A percentile compares a stretch with the other conserved stretches of the same genome.
Conservation (phyloP, 2,329 filamentous ascomycete species). For the Microdochium trichocladiopsis region DNA sequence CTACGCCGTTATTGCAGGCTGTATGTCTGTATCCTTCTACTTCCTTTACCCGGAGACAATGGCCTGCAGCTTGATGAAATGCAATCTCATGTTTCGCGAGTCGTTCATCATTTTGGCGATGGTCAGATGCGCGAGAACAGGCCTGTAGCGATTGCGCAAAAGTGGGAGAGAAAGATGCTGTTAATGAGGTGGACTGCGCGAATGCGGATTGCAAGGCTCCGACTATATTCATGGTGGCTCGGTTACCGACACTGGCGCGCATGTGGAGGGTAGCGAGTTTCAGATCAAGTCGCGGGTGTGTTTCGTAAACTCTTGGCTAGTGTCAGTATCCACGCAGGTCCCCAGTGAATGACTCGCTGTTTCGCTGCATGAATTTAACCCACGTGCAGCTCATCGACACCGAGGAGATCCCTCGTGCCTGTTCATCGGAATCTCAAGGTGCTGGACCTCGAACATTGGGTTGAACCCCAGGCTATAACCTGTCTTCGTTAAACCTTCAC, state of each 20-base stretch:
- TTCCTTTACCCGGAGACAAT: background rate
- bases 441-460: background rate
- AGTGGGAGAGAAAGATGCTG: background rate
- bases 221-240: background rate
- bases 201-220: too few relatives aligned
- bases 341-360: background rate
- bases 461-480: background rate
- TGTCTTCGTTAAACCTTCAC: background rate
- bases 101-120: background rate
- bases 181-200: background rate
- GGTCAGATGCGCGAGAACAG: background rate
- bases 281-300: background rate
- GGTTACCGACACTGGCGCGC: background rate
- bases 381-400: background rate
- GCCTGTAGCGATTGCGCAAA: background rate
- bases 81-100: background rate
- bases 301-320: background rate
- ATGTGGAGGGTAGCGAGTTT: background rate
- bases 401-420: background rate
- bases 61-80: background rate
- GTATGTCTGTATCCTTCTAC: background rate
- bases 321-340: background rate
- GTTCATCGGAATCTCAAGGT: background rate
- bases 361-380: background rate
- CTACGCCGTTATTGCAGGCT: background rate